Evolutionary conservation across 2,329 filamentous ascomycete genomes (phyloP).

Genomic region (Waltergamsia citrina): DNA sequence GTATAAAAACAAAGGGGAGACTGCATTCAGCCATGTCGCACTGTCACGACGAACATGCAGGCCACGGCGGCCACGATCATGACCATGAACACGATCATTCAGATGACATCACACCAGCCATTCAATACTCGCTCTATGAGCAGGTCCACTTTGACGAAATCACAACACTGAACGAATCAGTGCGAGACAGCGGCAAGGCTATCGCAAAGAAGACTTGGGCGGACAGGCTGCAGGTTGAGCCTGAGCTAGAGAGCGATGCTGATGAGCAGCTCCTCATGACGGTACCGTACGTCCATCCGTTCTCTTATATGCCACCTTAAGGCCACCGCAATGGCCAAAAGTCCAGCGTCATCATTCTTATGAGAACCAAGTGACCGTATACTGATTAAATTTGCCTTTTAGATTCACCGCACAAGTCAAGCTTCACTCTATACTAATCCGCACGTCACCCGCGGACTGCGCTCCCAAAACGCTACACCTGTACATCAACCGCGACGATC

Average conservation of each 20-base stretch:
- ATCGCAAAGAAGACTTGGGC: conserved; percentile 89
- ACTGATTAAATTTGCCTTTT: no score
- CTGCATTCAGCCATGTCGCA: conserved; percentile 15
- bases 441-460: conserved; percentile 59
- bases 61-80: conserved; percentile 43
- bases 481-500: conserved; percentile 75
- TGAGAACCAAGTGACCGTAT: no score
- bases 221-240: conserved; percentile 60
- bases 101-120: conserved; percentile 83
- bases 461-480: conserved; percentile 80
- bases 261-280: conserved; percentile 94
- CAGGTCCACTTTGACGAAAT: conserved; percentile 86
- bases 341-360: no score
- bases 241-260: conserved; percentile 74
- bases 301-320: conserved; percentile 1
- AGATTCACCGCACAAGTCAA: conserved; percentile 93
- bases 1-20: background rate
- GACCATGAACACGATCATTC: conserved; percentile 70
- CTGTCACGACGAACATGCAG: conserved; percentile 40
- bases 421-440: conserved; percentile 79
- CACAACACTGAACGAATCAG: conserved; percentile 73
- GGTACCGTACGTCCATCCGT: conserved; percentile 59
- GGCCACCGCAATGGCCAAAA: no score
- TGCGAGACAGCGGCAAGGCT: conserved; percentile 56
- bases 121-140: conserved; percentile 84